phyloP scores from a whole-genome alignment of 1,284 basidiomycete genomes.

The Apiotrichum akiyoshidainum region DNA sequence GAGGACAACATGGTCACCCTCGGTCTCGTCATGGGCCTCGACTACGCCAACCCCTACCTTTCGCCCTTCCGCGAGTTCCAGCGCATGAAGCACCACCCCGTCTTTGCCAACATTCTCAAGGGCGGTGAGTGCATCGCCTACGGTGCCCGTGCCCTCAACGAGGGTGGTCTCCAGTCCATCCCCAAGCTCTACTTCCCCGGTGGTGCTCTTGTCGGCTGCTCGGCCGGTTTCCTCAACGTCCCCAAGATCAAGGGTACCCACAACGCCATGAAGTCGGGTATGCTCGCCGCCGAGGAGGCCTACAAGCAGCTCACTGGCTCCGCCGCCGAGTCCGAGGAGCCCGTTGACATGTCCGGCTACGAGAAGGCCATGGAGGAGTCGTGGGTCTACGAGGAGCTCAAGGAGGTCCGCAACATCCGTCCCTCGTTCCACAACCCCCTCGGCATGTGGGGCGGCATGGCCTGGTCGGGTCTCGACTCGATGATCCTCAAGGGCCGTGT shows the following conservation, averaged over 20 bases:
- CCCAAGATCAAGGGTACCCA: constrained; percentile 99
- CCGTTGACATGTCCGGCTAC: constrained; percentile 73
- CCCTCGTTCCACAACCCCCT: constrained; percentile 84
- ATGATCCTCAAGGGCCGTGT: constrained; percentile 79
- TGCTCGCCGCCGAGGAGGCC: constrained; percentile 89
- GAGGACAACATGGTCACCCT: constrained; percentile 85
- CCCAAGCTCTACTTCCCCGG: constrained; percentile 92
- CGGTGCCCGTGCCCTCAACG: constrained; percentile 85
- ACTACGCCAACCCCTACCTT: constrained; percentile 92
- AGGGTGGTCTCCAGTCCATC: constrained; percentile 91
- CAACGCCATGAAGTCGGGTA: constrained; percentile 99
- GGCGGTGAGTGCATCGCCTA: constrained; percentile 81
- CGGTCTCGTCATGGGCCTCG: constrained; percentile 88
- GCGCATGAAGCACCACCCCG: constrained; percentile 97
- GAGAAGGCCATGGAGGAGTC: constrained; percentile 69
- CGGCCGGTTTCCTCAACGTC: constrained; percentile 93
- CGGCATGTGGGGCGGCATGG: constrained; percentile 83
- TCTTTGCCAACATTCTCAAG: constrained; percentile 75
- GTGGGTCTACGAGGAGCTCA: constrained; percentile 84
- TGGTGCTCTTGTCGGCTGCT: constrained; percentile 90
- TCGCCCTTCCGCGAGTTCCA: constrained; percentile 88
- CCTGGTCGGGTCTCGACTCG: constrained; percentile 86
- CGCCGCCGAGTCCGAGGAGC: constrained; percentile 20
- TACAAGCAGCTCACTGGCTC: constrained; percentile 60
- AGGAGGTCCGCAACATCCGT: constrained; percentile 88